Evolutionary conservation across 225 moss, liverwort and hornwort genomes (phyloP).

Genomic region (Neckera pumila): DNA sequence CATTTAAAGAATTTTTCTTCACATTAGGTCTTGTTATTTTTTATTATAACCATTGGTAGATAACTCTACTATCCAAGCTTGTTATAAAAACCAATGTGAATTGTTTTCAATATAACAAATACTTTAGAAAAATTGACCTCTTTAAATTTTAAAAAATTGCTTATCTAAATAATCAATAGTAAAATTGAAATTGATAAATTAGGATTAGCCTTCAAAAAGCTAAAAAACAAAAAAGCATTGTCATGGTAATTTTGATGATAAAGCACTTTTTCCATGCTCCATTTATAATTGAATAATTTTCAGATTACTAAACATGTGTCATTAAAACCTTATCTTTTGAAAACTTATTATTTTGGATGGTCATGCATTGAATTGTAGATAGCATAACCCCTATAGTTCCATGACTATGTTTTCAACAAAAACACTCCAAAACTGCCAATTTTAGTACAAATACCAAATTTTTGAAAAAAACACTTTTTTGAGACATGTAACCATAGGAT

Average conservation of each 20-base stretch:
- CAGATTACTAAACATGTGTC: background rate
- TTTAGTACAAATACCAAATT: no score
- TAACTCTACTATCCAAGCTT: background rate
- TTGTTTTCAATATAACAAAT: accelerated
- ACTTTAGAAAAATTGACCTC: background rate
- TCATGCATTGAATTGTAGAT: background rate
- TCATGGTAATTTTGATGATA: background rate
- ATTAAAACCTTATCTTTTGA: background rate
- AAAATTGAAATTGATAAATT: background rate
- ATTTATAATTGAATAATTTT: background rate
- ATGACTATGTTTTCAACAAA: no score
- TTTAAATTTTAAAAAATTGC: accelerated
- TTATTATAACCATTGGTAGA: background rate
- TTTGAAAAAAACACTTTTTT: no score
- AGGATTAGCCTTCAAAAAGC: background rate
- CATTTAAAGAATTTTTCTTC: background rate
- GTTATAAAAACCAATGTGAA: background rate
- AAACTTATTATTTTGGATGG: background rate
- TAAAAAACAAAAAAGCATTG: background rate
- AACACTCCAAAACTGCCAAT: no score
- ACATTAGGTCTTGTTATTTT: accelerated
- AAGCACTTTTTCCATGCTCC: background rate
- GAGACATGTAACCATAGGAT: no score
- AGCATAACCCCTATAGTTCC: no score
- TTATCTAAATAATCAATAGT: background rate